Conservation (phyloP, 768 basidiomycete genomes). For the Chiua virens region DNA sequence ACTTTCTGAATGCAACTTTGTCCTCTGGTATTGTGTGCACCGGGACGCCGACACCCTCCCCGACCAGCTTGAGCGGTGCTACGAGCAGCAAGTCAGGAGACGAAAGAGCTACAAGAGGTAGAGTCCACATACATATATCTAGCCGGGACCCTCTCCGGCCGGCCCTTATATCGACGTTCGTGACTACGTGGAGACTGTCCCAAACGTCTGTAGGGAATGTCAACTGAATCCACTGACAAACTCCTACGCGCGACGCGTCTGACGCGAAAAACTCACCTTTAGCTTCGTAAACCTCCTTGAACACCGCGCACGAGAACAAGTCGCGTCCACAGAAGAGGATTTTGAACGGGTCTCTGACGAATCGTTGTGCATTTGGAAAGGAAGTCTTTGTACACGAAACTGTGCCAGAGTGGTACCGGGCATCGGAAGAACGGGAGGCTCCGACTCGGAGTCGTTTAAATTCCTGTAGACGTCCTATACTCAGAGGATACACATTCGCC, state of each 20-base stretch:
- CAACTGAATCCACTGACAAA: too few relatives aligned
- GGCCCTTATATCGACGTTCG: constrained; percentile 63
- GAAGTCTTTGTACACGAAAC: not conserved
- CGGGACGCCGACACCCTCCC: constrained; percentile 50
- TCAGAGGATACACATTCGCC: not conserved
- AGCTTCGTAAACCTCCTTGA: constrained; percentile 62
- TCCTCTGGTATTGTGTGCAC: constrained; percentile 61
- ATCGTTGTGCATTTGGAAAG: not conserved
- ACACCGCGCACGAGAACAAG: constrained; percentile 77
- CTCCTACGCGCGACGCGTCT: not conserved
- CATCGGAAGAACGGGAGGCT: not conserved
- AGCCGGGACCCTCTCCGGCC: constrained; percentile 61
- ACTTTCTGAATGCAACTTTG: constrained; percentile 59
- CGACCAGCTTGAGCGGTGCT: constrained; percentile 75
- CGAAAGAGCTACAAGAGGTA: not conserved
- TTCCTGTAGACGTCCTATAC: not conserved
- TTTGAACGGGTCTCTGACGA: constrained; percentile 47
- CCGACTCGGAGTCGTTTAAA: not conserved
- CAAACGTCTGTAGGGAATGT: constrained; percentile 67
- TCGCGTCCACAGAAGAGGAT: constrained; percentile 89
- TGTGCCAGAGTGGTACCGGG: not conserved
- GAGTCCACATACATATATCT: constrained; percentile 59
- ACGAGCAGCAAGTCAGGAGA: constrained; percentile 1
- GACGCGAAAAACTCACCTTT: constrained; percentile 45
- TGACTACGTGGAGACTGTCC: constrained; percentile 64